Conservation (phyloP, 2,329 filamentous ascomycete genomes). For the Chaetomium strumarium region DNA sequence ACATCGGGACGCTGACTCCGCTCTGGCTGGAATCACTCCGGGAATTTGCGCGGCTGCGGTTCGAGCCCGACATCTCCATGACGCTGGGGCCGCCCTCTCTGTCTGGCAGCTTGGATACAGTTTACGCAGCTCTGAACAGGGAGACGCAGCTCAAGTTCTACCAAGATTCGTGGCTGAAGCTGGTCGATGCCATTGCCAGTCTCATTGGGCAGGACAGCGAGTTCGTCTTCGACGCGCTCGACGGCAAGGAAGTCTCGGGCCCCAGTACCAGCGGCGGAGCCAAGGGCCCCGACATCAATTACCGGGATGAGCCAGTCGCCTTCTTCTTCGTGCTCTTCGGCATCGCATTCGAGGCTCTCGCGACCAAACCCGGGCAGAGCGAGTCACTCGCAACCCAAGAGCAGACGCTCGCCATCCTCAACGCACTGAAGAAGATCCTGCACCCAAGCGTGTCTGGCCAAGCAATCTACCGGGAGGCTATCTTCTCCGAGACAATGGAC, state of each 20-base stretch:
- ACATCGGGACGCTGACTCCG: constrained; percentile 83
- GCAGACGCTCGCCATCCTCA: constrained; percentile 76
- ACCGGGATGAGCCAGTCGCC: constrained; percentile 92
- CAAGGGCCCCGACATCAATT: constrained; percentile 82
- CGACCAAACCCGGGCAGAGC: constrained; percentile 63
- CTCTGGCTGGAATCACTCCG: constrained; percentile 89
- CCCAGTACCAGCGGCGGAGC: constrained; percentile 43
- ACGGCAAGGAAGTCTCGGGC: constrained; percentile 65
- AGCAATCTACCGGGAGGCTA: constrained; percentile 90
- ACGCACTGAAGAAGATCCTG: constrained; percentile 89
- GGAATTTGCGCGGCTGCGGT: constrained; percentile 83
- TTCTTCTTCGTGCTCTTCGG: constrained; percentile 99
- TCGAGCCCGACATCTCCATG: constrained; percentile 95
- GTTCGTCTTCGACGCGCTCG: constrained; percentile 93
- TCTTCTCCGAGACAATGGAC: constrained; percentile 97
- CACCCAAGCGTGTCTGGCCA: constrained; percentile 92
- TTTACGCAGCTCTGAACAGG: constrained; percentile 90
- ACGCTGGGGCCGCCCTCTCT: constrained; percentile 75
- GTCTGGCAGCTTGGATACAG: constrained; percentile 82
- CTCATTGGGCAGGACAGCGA: constrained; percentile 96
- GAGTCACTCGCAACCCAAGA: constrained; percentile 66
- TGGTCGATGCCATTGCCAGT: constrained; percentile 95
- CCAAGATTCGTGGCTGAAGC: constrained; percentile 91
- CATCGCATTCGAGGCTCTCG: constrained; percentile 90
- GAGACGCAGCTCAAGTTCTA: constrained; percentile 94